Evolutionary conservation across 192 early-diverging fungal species (phyloP), one percentile per base, ranked within the genome.

Genomic region (Coemansia sp.): DNA sequence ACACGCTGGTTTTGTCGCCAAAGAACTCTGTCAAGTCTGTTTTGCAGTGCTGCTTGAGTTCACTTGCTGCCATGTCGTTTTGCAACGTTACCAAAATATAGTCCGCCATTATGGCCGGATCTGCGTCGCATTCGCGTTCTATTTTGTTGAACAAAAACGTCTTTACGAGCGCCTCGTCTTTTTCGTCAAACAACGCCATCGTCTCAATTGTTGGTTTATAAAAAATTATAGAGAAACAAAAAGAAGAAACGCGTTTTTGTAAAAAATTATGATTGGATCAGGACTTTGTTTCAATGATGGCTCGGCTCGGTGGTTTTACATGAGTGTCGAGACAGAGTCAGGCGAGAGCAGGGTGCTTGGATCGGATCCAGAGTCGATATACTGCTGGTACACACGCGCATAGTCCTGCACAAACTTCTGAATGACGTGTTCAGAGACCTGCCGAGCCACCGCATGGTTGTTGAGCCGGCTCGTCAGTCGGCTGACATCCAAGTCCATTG

Each of bases 51-150:
- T 58, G 58, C 56, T 73, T 69, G 8, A 73, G 64, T 19, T 72
- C 76, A 5, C 29, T 12, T 45, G 57, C 66, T 49, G 45, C 60
- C 70, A 73, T 73, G 51, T 79, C 70, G 70, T 79, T 79, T 43
- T 73, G 70, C 56, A 79, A 57, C 6, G 76, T 79, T 0, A 79
- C 67, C 27, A 79, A 38, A 22, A 79, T 66, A 41, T 79, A 79
- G 67, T 79, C 76, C 3, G 76, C 62, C 76, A 79, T 73, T n/a
- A 70, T 79, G 0, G 45, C 66, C 0, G 76, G 76, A 49, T 79
- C 76, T 10, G 70, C 70, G 59, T 73, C 76, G 27, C 63, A 73
- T 67, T 73, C 68, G 24, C 65, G 67, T 47, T 71, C 56, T 29
- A 74, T 80, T 68, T 80, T 80, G 65, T 71, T 67, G 60, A 71